These are phyloP conservation scores for Penicillium italicum DNA, from an alignment of 2,329 filamentous ascomycete species.

Conservation along the genomic window DNA sequence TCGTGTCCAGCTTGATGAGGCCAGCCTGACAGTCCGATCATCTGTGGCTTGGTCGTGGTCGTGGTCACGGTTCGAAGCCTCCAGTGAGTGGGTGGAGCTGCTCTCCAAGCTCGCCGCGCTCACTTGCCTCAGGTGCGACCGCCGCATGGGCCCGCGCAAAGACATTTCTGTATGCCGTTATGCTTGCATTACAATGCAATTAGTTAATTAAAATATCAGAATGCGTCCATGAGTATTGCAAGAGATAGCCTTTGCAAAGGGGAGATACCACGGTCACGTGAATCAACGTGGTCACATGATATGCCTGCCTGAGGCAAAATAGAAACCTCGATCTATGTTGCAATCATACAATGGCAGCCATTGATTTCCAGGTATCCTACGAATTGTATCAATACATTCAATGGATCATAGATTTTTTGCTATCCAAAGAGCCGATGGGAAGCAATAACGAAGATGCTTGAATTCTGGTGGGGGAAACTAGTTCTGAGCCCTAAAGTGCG, in stretches of 20 bases:
- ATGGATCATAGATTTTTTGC: too few species aligned
- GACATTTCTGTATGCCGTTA: constrained; percentile 31
- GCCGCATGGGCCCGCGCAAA: constrained; percentile 38
- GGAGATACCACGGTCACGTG: constrained; percentile 4
- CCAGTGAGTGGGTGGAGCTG: constrained; percentile 32
- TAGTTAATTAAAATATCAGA: background rate
- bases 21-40: constrained; percentile 25
- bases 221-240: background rate
- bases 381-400: background rate
- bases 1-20: constrained; percentile 28
- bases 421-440: background rate
- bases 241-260: constrained; percentile 3
- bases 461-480: background rate
- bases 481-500: background rate
- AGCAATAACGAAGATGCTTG: too few species aligned
- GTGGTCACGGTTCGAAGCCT: constrained; percentile 27
- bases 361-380: background rate
- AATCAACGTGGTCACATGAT: background rate
- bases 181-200: constrained; percentile 22
- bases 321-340: background rate
- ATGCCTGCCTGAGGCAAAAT: background rate
- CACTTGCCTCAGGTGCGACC: constrained; percentile 42
- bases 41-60: constrained; percentile 28
- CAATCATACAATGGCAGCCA: background rate
- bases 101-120: constrained; percentile 40